These are phyloP conservation scores for Russula foetens DNA, from an alignment of 768 basidiomycete genomes.

Conservation along the genomic window DNA sequence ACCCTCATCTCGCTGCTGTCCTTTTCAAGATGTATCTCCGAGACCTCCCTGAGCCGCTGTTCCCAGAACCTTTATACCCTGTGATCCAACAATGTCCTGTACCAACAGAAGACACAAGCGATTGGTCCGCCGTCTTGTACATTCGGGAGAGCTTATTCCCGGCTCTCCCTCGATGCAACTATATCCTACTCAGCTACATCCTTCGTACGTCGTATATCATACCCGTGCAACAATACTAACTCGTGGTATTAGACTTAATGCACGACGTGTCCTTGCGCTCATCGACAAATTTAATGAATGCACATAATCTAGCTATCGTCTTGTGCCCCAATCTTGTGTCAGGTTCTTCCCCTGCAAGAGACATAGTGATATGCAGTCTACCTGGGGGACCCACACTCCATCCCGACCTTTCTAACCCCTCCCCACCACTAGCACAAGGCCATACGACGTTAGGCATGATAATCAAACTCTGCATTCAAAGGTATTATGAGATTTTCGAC, in stretches of 20 bases:
- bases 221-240: neutral
- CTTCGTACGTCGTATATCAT: conserved; percentile 17
- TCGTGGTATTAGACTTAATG: conserved; percentile 49
- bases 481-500: conserved; percentile 82
- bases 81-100: conserved; percentile 59
- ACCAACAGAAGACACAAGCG: conserved; percentile 41
- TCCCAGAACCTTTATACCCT: conserved; percentile 62
- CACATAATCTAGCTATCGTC: conserved; percentile 74
- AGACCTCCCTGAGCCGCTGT: conserved; percentile 72
- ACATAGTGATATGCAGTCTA: conserved; percentile 67
- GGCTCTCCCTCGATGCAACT: conserved; percentile 58
- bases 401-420: conserved; percentile 23
- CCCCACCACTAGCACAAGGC: conserved; percentile 32
- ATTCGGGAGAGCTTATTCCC: conserved; percentile 63
- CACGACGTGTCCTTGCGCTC: conserved; percentile 71
- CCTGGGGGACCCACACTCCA: conserved; percentile 39
- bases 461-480: conserved; percentile 69
- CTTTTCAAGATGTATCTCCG: conserved; percentile 80
- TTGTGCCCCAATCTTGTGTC: conserved; percentile 74
- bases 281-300: conserved; percentile 69
- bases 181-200: conserved; percentile 65
- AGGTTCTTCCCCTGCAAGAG: conserved; percentile 55
- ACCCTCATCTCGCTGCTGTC: conserved; percentile 77
- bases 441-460: conserved; percentile 62
- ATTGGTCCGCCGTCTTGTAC: conserved; percentile 53